Percentiles rank a stretch among this genome's conserved stretches.
These are phyloP conservation scores for Xylaria sp. DNA, from an alignment of 2,329 filamentous ascomycete species.

Conservation along the genomic window DNA sequence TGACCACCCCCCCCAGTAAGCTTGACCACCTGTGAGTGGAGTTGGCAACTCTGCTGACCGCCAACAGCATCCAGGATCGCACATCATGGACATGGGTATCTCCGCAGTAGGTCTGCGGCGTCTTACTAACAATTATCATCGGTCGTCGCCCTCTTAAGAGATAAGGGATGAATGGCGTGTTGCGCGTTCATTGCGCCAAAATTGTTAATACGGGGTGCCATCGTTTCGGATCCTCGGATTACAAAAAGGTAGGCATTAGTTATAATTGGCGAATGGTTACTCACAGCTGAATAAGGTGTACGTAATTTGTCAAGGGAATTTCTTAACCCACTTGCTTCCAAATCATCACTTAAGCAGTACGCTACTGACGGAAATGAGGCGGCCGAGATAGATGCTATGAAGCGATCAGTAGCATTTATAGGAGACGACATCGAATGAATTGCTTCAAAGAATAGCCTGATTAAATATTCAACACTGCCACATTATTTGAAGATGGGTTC, in stretches of 20 bases:
- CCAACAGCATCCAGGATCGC: background rate
- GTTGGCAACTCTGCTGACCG: constrained; percentile 12
- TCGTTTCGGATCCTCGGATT: background rate
- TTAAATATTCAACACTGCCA: background rate
- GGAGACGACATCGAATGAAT: background rate
- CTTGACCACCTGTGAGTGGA: background rate
- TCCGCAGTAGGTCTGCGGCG: background rate
- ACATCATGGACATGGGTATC: background rate
- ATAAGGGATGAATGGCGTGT: background rate
- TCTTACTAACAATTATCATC: background rate
- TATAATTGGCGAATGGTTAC: constrained; percentile 16
- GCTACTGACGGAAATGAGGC: background rate
- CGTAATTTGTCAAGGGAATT: constrained; percentile 24
- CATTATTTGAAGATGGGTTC: constrained; percentile 27
- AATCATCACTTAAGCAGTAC: constrained; percentile 33
- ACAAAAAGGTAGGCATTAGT: background rate
- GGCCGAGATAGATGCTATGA: constrained; percentile 12
- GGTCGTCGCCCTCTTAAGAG: background rate
- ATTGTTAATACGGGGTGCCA: background rate
- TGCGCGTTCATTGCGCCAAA: background rate
- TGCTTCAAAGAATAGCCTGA: background rate
- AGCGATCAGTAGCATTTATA: background rate
- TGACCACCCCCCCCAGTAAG: constrained; percentile 3
- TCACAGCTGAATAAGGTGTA: constrained; percentile 25
- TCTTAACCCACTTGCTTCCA: constrained; percentile 17